Conservation (phyloP, 192 early-diverging fungal genomes). For the Coemansia furcata region DNA sequence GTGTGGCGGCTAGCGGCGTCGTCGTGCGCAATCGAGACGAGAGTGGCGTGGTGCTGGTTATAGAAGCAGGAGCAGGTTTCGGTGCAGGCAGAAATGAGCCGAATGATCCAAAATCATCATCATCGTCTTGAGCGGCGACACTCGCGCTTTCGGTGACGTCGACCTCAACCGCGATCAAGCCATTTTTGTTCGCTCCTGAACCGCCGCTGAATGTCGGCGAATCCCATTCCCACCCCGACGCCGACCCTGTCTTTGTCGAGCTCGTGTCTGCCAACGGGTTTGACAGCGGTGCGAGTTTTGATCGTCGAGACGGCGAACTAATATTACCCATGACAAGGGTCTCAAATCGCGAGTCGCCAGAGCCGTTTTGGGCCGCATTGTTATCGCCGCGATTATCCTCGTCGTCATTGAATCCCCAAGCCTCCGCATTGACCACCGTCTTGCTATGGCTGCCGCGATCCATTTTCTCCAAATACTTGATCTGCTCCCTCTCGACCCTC, state of each 20-base stretch:
- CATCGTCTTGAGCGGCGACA: neutral
- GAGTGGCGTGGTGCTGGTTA: neutral
- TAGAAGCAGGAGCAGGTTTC: neutral
- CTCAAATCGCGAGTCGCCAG: neutral
- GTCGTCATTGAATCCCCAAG: neutral
- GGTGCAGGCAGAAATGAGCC: constrained; percentile 9
- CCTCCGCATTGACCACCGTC: neutral
- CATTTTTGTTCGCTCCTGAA: neutral
- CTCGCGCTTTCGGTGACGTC: constrained; percentile 5
- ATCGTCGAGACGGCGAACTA: neutral
- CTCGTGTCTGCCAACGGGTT: constrained; percentile 15
- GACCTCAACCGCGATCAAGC: constrained; percentile 3
- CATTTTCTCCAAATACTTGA: constrained; percentile 59
- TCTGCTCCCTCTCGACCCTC: constrained; percentile 61
- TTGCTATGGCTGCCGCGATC: constrained; percentile 14
- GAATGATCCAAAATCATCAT: constrained; percentile 37
- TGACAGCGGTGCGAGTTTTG: neutral
- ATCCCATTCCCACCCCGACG: constrained; percentile 41
- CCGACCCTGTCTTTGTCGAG: too few species aligned
- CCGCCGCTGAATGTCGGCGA: constrained; percentile 11
- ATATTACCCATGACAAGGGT: constrained; percentile 11
- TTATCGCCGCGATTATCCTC: neutral
- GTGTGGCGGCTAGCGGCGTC: neutral
- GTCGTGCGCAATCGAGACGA: constrained; percentile 14
- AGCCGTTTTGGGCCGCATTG: neutral